These are phyloP conservation scores for Penicillium egyptiacum DNA, from an alignment of 495 filamentous ascomycete species.

Conservation along the genomic window DNA sequence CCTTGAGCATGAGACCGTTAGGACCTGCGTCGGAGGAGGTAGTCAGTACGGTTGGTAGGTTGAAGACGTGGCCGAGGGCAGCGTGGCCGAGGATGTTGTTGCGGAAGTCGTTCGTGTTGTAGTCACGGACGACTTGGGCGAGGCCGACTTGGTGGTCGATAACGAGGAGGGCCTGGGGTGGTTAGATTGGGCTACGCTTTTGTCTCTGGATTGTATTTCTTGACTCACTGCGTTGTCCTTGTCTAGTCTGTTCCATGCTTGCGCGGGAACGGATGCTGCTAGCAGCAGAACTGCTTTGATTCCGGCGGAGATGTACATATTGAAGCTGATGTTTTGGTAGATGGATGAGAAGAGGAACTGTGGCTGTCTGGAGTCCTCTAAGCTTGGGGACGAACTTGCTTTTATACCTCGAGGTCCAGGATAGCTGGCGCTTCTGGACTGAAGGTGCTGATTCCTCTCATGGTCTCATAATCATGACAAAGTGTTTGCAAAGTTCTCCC, in stretches of 20 bases:
- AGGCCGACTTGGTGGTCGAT: slow-evolving; percentile 75
- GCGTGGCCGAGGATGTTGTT: slow-evolving; percentile 71
- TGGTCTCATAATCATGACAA: slow-evolving; percentile 9
- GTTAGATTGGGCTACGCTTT: background rate
- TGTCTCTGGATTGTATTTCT: background rate
- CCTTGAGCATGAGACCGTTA: slow-evolving; percentile 70
- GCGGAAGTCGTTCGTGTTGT: slow-evolving; percentile 57
- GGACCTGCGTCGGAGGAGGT: slow-evolving; percentile 61
- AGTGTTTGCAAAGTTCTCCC: background rate
- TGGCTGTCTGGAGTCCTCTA: background rate
- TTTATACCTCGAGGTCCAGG: background rate
- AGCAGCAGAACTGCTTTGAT: slow-evolving; percentile 21
- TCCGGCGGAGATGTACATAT: slow-evolving; percentile 18
- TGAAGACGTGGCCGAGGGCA: slow-evolving; percentile 63
- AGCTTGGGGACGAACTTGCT: background rate
- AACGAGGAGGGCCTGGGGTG: slow-evolving; percentile 54
- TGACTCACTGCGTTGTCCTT: slow-evolving; percentile 54
- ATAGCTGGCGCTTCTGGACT: background rate
- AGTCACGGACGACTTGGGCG: slow-evolving; percentile 64
- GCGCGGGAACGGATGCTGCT: slow-evolving; percentile 20
- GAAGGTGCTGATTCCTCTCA: background rate
- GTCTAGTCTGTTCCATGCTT: slow-evolving; percentile 48
- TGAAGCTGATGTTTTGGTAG: slow-evolving; percentile 1
- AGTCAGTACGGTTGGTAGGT: slow-evolving; percentile 69
- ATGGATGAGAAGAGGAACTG: background rate